phyloP scores from a whole-genome alignment of 441 rosid genomes.

The Erodium moschatum region DNA sequence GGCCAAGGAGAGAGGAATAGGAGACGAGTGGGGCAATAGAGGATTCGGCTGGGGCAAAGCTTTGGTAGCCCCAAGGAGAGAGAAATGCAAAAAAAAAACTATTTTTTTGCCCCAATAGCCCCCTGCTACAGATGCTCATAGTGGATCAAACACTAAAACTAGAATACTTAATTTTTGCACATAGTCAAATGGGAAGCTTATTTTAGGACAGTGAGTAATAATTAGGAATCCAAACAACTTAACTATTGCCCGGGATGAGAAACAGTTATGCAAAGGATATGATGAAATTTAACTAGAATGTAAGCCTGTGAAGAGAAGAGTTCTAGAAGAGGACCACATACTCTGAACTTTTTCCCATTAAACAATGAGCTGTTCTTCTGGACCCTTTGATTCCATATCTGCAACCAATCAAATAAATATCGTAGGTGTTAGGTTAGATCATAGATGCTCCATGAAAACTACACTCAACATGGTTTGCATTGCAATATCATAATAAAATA shows the following conservation, averaged over 20 bases:
- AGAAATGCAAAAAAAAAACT: too few relatives aligned
- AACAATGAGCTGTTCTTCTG: conserved; percentile 48
- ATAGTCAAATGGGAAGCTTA: background rate
- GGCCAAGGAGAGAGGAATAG: too few relatives aligned
- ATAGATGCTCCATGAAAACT: background rate
- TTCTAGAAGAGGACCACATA: conserved; percentile 24
- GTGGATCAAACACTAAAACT: background rate
- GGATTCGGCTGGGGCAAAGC: too few relatives aligned
- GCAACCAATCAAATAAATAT: background rate
- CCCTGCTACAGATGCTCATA: too few relatives aligned
- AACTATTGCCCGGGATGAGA: background rate
- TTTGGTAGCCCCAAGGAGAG: too few relatives aligned
- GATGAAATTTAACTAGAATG: conserved; percentile 1
- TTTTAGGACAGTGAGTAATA: background rate
- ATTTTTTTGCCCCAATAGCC: too few relatives aligned
- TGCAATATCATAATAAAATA: background rate
- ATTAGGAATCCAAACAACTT: background rate
- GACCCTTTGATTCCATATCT: conserved; percentile 73
- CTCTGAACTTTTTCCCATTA: conserved; percentile 87
- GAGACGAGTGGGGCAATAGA: too few relatives aligned
- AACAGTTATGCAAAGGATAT: background rate
- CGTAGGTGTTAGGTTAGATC: background rate
- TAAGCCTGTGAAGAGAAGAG: conserved; percentile 2
- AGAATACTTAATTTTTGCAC: background rate
- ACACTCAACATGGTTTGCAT: background rate